Base-by-base conservation (phyloP, 345 rosid genomes). In the Syzygium aromaticum region DNA sequence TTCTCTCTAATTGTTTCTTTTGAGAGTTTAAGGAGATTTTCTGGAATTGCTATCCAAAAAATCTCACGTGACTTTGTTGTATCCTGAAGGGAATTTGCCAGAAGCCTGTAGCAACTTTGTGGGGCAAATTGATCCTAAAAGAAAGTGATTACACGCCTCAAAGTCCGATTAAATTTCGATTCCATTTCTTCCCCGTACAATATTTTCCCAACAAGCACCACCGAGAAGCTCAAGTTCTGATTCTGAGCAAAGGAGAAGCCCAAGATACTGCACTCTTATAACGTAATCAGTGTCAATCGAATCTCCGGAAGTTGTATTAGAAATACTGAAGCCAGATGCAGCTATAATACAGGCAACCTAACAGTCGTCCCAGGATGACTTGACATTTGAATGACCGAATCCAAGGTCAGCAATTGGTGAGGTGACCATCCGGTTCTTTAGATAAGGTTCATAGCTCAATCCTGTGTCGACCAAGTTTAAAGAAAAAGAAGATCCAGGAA, bases 391-490 rank as follows among this genome's bases (percentile, higher is more conserved):
- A 86, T 88, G 87, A 84, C 87, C 56, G 57, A 90, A 90, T 25
- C 46, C 85, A 51, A 92, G 86, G 87, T 73, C 85, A 64, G 85
- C 86, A 86, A 43, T 85, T 84, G 78, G 87, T 82, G 53, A 85
- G 25, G 61, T 40, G 54, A 54, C 52, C 85, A 85, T 86, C 19
- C 87, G 85, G 86, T 90, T 92, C 89, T 92, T 92, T 78, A 91
- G 89, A 90, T 87, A 85, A 25, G 99, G 99, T 91, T 96, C 97
- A 84, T 96, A 98, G 91, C 99, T 95, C 91, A 98, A 88, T 85
- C 97, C 98, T 88, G 94, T 86, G 92, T 98, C 99, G 57, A 94
- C 95, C 92, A 98, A 91, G 89, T 93, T 94, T 54, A 98, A 93
- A 90, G 91, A 64, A 91, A 96, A 96, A 67, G 96, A 94, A 86